Percentiles rank a stretch among this genome's conserved stretches.
phyloP scores from a whole-genome alignment of 495 filamentous ascomycete genomes.

The Aspergillus ellipticus region DNA sequence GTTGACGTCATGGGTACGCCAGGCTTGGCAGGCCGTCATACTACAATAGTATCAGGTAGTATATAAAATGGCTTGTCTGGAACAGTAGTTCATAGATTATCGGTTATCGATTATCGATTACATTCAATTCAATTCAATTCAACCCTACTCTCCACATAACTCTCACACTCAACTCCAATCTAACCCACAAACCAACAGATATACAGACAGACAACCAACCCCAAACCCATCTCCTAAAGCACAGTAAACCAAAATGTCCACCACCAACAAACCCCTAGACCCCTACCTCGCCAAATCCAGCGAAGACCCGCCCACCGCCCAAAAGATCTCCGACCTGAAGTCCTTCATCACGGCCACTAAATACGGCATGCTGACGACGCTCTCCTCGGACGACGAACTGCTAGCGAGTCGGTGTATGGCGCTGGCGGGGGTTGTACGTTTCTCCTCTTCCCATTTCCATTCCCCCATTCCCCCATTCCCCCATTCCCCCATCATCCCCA shows the following conservation, averaged over 20 bases:
- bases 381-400: conserved; percentile 63
- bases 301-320: conserved; percentile 56
- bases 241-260: conserved; percentile 27
- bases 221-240: neutral
- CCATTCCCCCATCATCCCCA: neutral
- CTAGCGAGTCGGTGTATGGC: conserved; percentile 87
- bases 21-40: too few species aligned
- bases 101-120: too few species aligned
- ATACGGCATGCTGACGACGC: conserved; percentile 75
- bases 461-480: neutral
- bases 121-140: too few species aligned
- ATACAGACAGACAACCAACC: neutral
- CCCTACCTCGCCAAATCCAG: conserved; percentile 77
- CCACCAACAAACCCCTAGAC: conserved; percentile 60
- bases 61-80: too few species aligned
- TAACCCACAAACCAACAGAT: neutral
- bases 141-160: too few species aligned
- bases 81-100: too few species aligned
- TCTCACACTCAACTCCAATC: too few species aligned
- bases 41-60: too few species aligned
- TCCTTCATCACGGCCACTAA: conserved; percentile 66
- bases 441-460: neutral
- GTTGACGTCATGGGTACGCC: too few species aligned
- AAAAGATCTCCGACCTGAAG: conserved; percentile 75
- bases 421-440: conserved; percentile 70